Percentiles rank a stretch among this genome's conserved stretches.
phyloP scores from a whole-genome alignment of 2,329 filamentous ascomycete genomes.

The Pseudogymnoascus sp. region DNA sequence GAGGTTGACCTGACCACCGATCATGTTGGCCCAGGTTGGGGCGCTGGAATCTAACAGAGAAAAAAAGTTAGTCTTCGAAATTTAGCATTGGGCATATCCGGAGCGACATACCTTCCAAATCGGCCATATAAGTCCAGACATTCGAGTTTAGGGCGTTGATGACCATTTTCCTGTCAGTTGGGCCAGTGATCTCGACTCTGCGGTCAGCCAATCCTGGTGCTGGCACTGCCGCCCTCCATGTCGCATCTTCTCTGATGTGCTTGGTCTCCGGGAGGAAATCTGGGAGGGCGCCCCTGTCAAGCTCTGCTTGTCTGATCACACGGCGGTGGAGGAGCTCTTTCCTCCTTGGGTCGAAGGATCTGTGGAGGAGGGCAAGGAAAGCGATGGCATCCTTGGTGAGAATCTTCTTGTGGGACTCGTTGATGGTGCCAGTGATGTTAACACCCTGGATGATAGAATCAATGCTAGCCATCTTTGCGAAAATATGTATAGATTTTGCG shows the following conservation, averaged over 20 bases:
- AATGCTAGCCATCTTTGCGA: conserved; percentile 52
- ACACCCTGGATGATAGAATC: conserved; percentile 82
- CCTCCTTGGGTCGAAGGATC: conserved; percentile 84
- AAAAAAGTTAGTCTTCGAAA: background rate
- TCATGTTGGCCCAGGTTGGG: conserved; percentile 98
- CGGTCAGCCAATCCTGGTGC: conserved; percentile 90
- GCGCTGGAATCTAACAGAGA: conserved; percentile 68
- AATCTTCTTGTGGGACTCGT: conserved; percentile 77
- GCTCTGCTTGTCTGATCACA: conserved; percentile 77
- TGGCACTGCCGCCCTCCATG: conserved; percentile 87
- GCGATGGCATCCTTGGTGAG: conserved; percentile 82
- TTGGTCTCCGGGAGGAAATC: conserved; percentile 95
- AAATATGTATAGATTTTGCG: conserved; percentile 2
- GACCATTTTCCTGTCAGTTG: conserved; percentile 97
- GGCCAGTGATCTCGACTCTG: conserved; percentile 92
- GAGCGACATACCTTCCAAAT: conserved; percentile 73
- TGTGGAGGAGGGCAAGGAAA: conserved; percentile 89
- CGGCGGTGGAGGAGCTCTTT: conserved; percentile 84
- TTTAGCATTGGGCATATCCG: background rate
- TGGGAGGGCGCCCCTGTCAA: conserved; percentile 79
- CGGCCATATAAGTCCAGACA: conserved; percentile 98
- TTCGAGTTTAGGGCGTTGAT: conserved; percentile 93
- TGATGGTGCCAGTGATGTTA: conserved; percentile 70
- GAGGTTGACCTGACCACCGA: conserved; percentile 95
- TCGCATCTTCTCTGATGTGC: conserved; percentile 86